Conservation (phyloP, 1,284 basidiomycete genomes). For the Tilletia caries region DNA sequence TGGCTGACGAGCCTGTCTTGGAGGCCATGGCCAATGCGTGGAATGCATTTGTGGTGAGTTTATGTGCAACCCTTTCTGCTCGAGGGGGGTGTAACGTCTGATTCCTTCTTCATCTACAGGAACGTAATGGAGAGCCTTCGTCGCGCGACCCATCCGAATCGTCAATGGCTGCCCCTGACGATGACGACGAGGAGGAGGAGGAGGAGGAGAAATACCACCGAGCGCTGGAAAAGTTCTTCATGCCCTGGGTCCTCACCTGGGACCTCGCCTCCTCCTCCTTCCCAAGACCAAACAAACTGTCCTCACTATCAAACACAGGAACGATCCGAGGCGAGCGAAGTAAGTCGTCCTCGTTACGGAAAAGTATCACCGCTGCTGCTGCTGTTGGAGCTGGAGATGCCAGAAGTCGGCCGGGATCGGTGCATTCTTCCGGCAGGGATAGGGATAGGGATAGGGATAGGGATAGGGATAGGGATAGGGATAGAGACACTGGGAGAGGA, state of each 20-base stretch:
- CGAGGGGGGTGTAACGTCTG: neutral
- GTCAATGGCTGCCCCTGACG: neutral
- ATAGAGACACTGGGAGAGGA: too few species aligned
- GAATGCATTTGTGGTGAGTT: neutral
- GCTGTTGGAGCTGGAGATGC: too few species aligned
- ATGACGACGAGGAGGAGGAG: neutral
- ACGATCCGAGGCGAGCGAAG: neutral
- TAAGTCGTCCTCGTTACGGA: neutral
- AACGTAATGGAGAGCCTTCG: neutral
- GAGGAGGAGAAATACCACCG: neutral
- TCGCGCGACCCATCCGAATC: neutral
- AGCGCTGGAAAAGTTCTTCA: neutral
- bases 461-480: too few species aligned
- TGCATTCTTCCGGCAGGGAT: neutral
- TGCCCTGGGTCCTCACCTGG: slow-evolving; percentile 7
- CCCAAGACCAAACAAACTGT: neutral
- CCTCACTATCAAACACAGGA: neutral
- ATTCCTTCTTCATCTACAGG: neutral
- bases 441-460: too few species aligned
- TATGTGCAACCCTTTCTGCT: neutral
- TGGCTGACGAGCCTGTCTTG: slow-evolving; percentile 1
- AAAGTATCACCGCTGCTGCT: neutral
- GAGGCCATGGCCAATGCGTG: neutral
- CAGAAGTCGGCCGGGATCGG: too few species aligned
- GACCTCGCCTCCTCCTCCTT: slow-evolving; percentile 1